Conservation (phyloP, 768 basidiomycete species). For the Tricholoma sp. region DNA sequence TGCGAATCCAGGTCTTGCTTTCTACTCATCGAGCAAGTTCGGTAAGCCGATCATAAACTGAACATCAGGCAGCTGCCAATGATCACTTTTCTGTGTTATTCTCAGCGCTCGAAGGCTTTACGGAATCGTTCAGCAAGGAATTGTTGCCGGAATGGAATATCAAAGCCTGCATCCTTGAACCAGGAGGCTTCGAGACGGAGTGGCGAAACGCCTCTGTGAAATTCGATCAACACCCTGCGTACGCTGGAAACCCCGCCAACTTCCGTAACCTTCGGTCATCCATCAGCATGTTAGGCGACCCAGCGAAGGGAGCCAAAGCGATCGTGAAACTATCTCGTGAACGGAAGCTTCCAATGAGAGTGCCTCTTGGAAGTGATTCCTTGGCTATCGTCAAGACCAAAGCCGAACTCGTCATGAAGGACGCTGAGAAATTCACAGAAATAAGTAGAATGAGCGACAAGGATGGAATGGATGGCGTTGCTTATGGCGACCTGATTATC, state of each 20-base stretch:
- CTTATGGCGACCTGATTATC: too few species aligned
- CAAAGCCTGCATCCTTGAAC: constrained; percentile 16
- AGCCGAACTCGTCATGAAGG: constrained; percentile 2
- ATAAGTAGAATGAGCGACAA: too few species aligned
- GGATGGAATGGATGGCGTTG: too few species aligned
- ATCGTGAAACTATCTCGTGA: constrained; percentile 10
- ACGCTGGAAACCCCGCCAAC: constrained; percentile 4
- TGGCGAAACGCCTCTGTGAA: constrained; percentile 13
- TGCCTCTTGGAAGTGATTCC: constrained; percentile 19
- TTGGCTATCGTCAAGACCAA: constrained; percentile 8
- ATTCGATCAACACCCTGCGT: constrained; percentile 18
- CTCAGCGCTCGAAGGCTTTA: constrained; percentile 27
- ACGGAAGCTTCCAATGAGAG: constrained; percentile 17
- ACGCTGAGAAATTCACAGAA: constrained; percentile 6
- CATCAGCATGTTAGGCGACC: constrained; percentile 10
- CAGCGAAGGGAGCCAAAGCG: constrained; percentile 15
- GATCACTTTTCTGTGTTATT: not conserved
- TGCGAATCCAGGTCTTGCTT: constrained; percentile 5
- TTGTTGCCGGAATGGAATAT: constrained; percentile 39
- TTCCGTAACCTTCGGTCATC: constrained; percentile 8
- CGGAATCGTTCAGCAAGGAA: constrained; percentile 27
- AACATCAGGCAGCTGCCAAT: too few species aligned
- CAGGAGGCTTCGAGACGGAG: constrained; percentile 20
- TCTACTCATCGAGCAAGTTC: constrained; percentile 20
- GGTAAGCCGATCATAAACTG: constrained; percentile 4